Base-by-base conservation (phyloP, 306 rosid species). In the Astragalus membranaceus region DNA sequence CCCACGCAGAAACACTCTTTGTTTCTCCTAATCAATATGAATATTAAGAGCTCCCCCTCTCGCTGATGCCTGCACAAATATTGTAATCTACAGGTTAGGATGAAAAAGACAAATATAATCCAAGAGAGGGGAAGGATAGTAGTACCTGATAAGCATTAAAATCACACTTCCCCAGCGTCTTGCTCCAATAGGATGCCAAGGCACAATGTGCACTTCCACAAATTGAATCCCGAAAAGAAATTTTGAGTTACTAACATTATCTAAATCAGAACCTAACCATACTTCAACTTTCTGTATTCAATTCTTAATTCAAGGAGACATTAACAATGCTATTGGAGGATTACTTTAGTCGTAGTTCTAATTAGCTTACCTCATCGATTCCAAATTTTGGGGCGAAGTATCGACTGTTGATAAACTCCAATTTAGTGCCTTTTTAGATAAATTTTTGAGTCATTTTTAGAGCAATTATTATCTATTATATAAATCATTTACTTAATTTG, bases 141-240 rank as follows among this genome's bases (percentile, higher is more conserved):
- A 3, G 6, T 32, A 60, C 67, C 49, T 60, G 67, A 60, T 60
- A 60, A 37, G 49, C 67, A 26, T 2, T 60, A 0, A 60, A 37
- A 60, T 60, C 67, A 16, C 9, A 16, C 49, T 91, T 91, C 5
- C 88, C 90, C 44, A 88, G 71, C 67, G 83, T 82, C 70, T 86
- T 78, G 84, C 87, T 78, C 92, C 95, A 91, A 60, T 86, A 85
- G 8, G 70, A 39, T 70, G 89, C 89, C 68, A 91, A 81, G 49
- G 80, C 81, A 80, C 95, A 88, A 63, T 88, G 90, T 61, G 89
- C 92, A 72, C 83, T 86, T 60, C 95, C 92, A 69, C 74, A 50
- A 44, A 79, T 90, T 46, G 92, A 88, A 84, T 88, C 95, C 97
- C 83, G 26, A 64, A 67, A 73, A 63, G 36, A 10, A 12, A 50